phyloP scores from a whole-genome alignment of 2,329 filamentous ascomycete species.

The Hirsutella thompsonii region DNA sequence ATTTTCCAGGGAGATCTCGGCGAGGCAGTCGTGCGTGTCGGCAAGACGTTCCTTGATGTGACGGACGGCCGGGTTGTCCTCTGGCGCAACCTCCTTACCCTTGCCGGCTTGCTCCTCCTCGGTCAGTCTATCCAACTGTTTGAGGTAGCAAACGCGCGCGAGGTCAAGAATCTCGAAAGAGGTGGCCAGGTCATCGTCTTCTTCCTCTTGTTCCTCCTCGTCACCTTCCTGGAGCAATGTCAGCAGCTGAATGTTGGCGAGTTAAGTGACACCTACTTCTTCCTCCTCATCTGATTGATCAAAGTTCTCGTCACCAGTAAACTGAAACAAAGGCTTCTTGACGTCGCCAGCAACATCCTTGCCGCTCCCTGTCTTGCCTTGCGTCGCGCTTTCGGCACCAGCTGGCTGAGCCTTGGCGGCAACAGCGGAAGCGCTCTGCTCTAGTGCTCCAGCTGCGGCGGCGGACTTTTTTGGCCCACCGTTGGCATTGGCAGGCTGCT shows the following conservation, averaged over 20 bases:
- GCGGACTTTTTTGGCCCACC: slow-evolving; percentile 3
- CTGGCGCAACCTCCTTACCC: slow-evolving; percentile 27
- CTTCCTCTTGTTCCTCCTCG: slow-evolving; percentile 39
- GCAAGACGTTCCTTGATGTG: slow-evolving; percentile 76
- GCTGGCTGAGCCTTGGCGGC: slow-evolving; percentile 8
- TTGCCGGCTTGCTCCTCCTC: slow-evolving; percentile 23
- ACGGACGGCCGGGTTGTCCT: slow-evolving; percentile 28
- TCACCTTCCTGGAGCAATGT: slow-evolving; percentile 11
- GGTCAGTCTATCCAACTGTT: slow-evolving; percentile 31
- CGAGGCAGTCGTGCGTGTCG: slow-evolving; percentile 86
- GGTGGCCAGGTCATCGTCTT: slow-evolving; percentile 62
- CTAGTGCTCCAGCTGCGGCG: not conserved
- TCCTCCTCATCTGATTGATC: slow-evolving; percentile 64
- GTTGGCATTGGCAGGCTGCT: slow-evolving; percentile 31
- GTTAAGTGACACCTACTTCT: slow-evolving; percentile 30
- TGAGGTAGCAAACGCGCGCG: slow-evolving; percentile 52
- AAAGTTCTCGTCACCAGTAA: slow-evolving; percentile 89
- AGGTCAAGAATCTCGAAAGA: slow-evolving; percentile 80
- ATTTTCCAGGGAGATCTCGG: slow-evolving; percentile 94
- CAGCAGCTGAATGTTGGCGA: not conserved
- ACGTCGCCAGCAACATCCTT: slow-evolving; percentile 19
- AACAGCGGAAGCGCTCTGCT: slow-evolving; percentile 21
- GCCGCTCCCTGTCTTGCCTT: slow-evolving; percentile 11
- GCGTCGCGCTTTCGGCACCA: slow-evolving; percentile 15
- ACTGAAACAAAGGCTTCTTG: slow-evolving; percentile 78